A percentile compares a stretch with the other conserved stretches of the same genome.
These are phyloP conservation scores for Pseudozyma sp. DNA, from an alignment of 1,284 basidiomycete species.

Conservation along the genomic window DNA sequence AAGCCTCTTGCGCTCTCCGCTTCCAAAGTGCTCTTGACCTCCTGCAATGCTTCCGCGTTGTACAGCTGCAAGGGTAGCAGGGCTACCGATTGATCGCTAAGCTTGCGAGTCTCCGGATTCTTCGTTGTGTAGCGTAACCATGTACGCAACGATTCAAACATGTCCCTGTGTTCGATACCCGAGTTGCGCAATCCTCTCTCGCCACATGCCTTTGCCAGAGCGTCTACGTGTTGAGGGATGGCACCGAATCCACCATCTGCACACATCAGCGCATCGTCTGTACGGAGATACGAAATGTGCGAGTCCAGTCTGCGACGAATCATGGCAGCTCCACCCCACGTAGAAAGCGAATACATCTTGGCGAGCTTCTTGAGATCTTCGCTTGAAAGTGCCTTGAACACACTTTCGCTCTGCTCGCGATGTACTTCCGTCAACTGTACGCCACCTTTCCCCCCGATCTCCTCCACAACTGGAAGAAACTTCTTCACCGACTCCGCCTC, in stretches of 20 bases:
- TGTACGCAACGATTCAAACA: conserved; percentile 34
- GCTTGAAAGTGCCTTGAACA: conserved; percentile 23
- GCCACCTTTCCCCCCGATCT: background rate
- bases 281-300: conserved; percentile 52
- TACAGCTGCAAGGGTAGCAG: conserved; percentile 53
- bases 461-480: conserved; percentile 30
- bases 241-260: conserved; percentile 10
- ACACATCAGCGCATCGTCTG: conserved; percentile 53
- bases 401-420: background rate
- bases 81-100: conserved; percentile 23
- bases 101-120: conserved; percentile 14
- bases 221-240: conserved; percentile 38
- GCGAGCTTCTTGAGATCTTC: conserved; percentile 33
- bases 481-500: conserved; percentile 25
- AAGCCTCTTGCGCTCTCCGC: conserved; percentile 38
- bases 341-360: conserved; percentile 52
- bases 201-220: conserved; percentile 54
- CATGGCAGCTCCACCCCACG: conserved; percentile 52
- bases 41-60: conserved; percentile 23
- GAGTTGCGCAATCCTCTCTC: conserved; percentile 55
- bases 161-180: conserved; percentile 28
- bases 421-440: conserved; percentile 9
- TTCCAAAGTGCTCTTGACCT: conserved; percentile 29
- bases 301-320: conserved; percentile 41
- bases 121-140: conserved; percentile 43